Evolutionary conservation across 352 stramenopile species (phyloP), one percentile per base, ranked within the genome.

Genomic region (Pythium chondricola): DNA sequence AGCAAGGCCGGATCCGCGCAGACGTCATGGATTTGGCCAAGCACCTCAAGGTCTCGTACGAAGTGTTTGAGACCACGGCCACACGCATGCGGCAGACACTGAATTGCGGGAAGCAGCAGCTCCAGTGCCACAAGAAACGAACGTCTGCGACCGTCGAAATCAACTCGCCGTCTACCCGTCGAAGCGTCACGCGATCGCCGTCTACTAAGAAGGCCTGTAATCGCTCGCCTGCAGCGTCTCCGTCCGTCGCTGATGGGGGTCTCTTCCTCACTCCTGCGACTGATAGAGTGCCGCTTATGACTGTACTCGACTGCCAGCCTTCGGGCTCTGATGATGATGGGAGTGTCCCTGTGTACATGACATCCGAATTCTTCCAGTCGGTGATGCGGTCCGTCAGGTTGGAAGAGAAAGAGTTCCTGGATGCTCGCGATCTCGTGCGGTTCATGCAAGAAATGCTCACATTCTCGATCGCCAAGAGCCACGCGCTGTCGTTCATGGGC

Each of bases 61-160:
- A 67, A 11, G 38, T 77, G 30, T 62, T 88, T 17, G 69, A 83
- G 27, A 69, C 42, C 45, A 84, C 72, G 3, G 80, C 71, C 24
- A 58, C 48, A n/a, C 69, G 71, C 21, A 78, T 90, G 67, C 79
- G 83, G 49, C 71, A 84, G 43, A 60, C 68, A 3, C 46, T 90
- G 8, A 33, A 38, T 2, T 38, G 41, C 5, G 72, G 68, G 7
- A 71, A 74, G 32, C 74, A 74, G 54, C 71, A 85, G 11, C 54
- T 88, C 7, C 63, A 75, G 24, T 54, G 52, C 16, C 74, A 88
- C 48, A 83, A 83, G 58, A 69, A 71, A 44, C 38, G 52, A 7
- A 52, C 52, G 6, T 14, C 43, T 3, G 61, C 69, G 22, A 42
- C 60, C 4, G 44, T 62, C 10, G 52, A 65, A 14, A 40, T 52